Evolutionary conservation across 768 basidiomycete genomes (phyloP), one percentile per base, ranked within the genome.

Genomic region (Tephrocybe sp.): DNA sequence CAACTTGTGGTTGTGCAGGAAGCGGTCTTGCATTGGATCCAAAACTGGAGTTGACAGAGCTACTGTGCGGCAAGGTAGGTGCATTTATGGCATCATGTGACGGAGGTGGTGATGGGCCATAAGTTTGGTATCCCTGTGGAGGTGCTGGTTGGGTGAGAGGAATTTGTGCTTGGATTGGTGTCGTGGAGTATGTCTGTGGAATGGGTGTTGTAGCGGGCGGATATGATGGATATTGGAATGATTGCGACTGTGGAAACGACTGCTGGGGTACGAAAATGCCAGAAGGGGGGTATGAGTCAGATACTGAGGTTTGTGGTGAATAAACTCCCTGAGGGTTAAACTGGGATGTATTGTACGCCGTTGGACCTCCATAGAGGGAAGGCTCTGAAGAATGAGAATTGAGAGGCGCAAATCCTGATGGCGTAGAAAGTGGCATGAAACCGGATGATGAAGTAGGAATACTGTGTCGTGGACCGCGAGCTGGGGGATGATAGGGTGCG

Each of bases 361-460:
- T 60, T 9, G 47, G 50, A 11, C 46, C 52, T 25, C 30, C 50
- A 31, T 42, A 51, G 18, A 49, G 36, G 9, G 36, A 42, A 24
- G 59, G 53, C 30, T 64, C 64, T 18, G 77, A 71, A 15, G 74
- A 68, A 56, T 78, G 77, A 36, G 78, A 71, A n/a, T 69, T 56
- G 45, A 69, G 58, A 18, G 72, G 65, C n/a, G 62, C 48, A 57
- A 74, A 76, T 42, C 67, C 63, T 5, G 74, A 64, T 11, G 73
- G 59, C 31, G 65, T 73, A 22, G 74, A 61, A 38, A 85, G 60
- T 31, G 86, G 82, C 45, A 79, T 68, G 57, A 88, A 91, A 11
- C 88, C 86, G 10, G 87, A 86, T 0, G 86, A 82, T 6, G 80
- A 67, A 1, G 78, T 59, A 16, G 86, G 85, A 50, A 87, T 69